These are phyloP conservation scores for Furcasterigmium furcatum DNA, from an alignment of 2,329 filamentous ascomycete genomes.

Conservation along the genomic window DNA sequence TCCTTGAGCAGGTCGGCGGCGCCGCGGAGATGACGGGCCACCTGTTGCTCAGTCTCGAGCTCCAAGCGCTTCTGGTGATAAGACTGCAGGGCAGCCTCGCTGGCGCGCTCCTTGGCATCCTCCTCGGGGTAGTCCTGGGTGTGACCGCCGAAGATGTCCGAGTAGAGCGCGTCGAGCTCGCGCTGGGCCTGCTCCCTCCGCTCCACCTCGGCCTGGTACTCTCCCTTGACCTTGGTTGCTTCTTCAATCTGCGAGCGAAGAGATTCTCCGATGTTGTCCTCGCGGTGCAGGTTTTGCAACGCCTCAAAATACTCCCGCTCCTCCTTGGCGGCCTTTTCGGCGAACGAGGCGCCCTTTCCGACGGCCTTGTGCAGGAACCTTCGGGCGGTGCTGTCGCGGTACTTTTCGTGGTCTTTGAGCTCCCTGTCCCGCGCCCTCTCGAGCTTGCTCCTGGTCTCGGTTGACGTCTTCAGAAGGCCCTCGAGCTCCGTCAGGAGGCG, in stretches of 20 bases:
- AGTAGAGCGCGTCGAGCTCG: constrained; percentile 48
- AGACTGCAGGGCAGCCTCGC: constrained; percentile 25
- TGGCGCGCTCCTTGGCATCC: constrained; percentile 38
- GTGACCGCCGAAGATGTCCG: constrained; percentile 49
- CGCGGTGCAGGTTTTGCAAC: constrained; percentile 43
- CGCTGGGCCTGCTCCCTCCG: constrained; percentile 35
- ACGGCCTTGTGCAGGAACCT: constrained; percentile 49
- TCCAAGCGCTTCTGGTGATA: constrained; percentile 32
- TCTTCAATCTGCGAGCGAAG: constrained; percentile 34
- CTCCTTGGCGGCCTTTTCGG: constrained; percentile 46
- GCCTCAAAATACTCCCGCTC: constrained; percentile 53
- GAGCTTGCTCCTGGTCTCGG: constrained; percentile 32
- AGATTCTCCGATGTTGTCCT: constrained; percentile 36
- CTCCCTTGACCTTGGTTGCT: constrained; percentile 26
- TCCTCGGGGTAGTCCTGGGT: constrained; percentile 52
- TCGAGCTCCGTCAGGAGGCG: constrained; percentile 43
- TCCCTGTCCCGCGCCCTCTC: constrained; percentile 40
- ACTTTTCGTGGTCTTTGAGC: constrained; percentile 47
- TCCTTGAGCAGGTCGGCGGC: constrained; percentile 30
- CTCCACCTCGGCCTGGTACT: constrained; percentile 12
- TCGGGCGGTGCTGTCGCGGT: constrained; percentile 48
- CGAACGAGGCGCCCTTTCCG: constrained; percentile 44
- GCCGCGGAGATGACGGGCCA: constrained; percentile 31
- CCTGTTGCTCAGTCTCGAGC: constrained; percentile 37
- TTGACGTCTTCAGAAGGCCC: constrained; percentile 28